Base-by-base conservation (phyloP, 306 rosid genomes). In the Rosa persica region DNA sequence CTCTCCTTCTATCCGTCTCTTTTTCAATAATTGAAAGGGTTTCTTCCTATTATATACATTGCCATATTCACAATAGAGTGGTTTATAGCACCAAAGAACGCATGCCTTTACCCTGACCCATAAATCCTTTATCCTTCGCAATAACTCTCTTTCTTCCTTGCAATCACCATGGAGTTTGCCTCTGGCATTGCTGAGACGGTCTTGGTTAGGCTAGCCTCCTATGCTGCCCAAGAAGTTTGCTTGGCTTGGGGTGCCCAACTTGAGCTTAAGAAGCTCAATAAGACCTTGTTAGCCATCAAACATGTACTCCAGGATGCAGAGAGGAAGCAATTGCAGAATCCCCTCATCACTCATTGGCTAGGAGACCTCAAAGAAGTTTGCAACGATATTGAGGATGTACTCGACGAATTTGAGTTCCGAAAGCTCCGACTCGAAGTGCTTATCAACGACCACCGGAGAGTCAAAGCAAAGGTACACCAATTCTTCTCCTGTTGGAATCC, bases 401-500 rank as follows among this genome's bases (percentile, higher is more conserved):
- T 68, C 13, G 81, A 68, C 55, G 75, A 78, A 17, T 22, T 68
- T 8, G 75, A 78, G 17, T 78, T 73, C 12, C 67, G 54, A 23
- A 46, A 17, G 17, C 48, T 49, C 12, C 48, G 44, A 7, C 55
- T 36, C 12, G 10, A 68, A 52, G 73, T 51, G 66, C 17, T 67
- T 39, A n/a, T 17, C 40, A 16, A 19, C 40, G 3, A 30, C 36
- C 36, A 30, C 36, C 36, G 36, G 36, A 30, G 36, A 2, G 36
- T 19, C 47, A 46, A 17, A 5, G 40, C 30, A 42, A 68, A 77
- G 75, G 74, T 77, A 77, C 66, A 38, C 25, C 54, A 72, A 15
- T 77, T 77, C 27, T 16, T 68, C 40, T 67, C 68, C 12, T 17
- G 67, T 64, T 68, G 66, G 34, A 77, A 77, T 68, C 81, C 81